Evolutionary conservation across 306 rosid genomes (phyloP), one percentile per base, ranked within the genome.

Genomic region (Aeschynomene evenia): DNA sequence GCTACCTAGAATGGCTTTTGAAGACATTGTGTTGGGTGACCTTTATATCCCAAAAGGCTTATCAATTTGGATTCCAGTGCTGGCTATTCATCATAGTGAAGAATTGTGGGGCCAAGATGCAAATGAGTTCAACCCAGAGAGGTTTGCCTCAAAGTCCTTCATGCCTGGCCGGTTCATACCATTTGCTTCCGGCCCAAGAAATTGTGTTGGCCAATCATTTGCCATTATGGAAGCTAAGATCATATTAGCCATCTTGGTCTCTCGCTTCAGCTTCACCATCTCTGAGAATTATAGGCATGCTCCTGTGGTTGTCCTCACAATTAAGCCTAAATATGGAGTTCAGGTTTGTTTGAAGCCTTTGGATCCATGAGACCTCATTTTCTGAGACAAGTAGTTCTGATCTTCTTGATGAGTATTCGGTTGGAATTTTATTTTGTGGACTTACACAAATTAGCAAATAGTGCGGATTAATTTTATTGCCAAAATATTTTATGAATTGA

Each of bases 161-260:
- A 55, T 43, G 1, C 81, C 83, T 4, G 97, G 97, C 1, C 83
- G 96, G 21, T 93, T 93, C 55, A 73, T 93, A 5, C 98, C 98
- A 1, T 93, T 93, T 70, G 96, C 91, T 4, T 53, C 78, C 2
- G 98, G 98, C 16, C 94, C 98, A 4, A 82, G 98, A 68, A 90
- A 90, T 21, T 93, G 98, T 72, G 74, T 93, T 2, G 98, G 98
- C 21, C 98, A 93, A 72, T 63, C 84, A 9, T 93, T 93, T 58
- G 98, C 98, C 4, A 81, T 90, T 7, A 90, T 93, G 98, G 98
- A 93, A 82, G 96, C 97, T 56, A 93, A 93, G 86, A 88, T 83
- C 66, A 88, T 93, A 16, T 76, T 93, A 66, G 83, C 96, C 7
- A 79, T 90, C 90, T 68, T 93, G 7, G 71, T 93, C 67, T 88